Percentiles rank a stretch among this genome's conserved stretches.
Evolutionary conservation across 2,329 filamentous ascomycete genomes (phyloP).

Genomic region (Penicillium sp.): DNA sequence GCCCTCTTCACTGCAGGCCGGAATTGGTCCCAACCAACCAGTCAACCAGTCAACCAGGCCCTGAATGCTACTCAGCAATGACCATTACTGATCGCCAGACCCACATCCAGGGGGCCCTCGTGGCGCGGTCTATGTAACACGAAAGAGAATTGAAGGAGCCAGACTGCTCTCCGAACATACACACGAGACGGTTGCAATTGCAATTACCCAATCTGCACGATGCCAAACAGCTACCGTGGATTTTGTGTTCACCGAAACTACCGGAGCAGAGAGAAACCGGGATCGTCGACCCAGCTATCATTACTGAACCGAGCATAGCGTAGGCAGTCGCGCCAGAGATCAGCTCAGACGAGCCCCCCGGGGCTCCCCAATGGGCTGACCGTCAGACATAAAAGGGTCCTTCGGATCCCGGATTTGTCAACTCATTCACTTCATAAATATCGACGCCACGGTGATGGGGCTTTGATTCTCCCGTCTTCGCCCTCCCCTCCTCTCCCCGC

Average conservation of each 20-base stretch:
- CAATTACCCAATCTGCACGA: background rate
- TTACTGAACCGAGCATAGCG: slow-evolving; percentile 11
- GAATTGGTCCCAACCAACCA: background rate
- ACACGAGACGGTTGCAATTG: slow-evolving; percentile 2
- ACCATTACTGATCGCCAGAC: slow-evolving; percentile 6
- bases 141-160: background rate
- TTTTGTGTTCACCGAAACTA: background rate
- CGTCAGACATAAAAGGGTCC: background rate
- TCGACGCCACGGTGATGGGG: background rate
- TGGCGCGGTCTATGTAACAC: slow-evolving; percentile 2
- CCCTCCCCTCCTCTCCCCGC: background rate
- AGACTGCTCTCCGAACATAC: background rate
- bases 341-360: slow-evolving; percentile 4
- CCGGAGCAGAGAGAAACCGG: background rate
- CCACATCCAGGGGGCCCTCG: slow-evolving; percentile 4
- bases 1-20: background rate
- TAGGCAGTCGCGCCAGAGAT: slow-evolving; percentile 4
- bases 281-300: slow-evolving; percentile 5
- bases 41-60: background rate
- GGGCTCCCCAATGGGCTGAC: background rate
- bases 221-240: background rate
- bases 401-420: background rate
- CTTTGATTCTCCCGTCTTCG: background rate
- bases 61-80: background rate
- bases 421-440: background rate